Conservation (phyloP, 441 rosid species). For the Corymbia citriodora region DNA sequence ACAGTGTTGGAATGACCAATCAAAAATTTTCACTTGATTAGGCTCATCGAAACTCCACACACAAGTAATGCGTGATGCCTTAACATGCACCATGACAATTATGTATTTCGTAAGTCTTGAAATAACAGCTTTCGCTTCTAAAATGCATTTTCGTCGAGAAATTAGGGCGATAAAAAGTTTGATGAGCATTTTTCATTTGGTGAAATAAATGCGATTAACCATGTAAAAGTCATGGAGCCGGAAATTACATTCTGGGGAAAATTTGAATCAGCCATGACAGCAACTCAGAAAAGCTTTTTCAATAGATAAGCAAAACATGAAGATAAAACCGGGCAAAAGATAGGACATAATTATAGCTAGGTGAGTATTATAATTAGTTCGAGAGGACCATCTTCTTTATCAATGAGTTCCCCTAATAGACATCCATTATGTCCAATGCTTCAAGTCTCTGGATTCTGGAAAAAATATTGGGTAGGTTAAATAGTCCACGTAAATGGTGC, state of each 20-base stretch:
- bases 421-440: not conserved
- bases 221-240: fast-evolving
- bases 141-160: fast-evolving
- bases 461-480: no score
- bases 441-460: not conserved
- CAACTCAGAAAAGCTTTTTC: not conserved
- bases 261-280: not conserved
- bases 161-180: not conserved
- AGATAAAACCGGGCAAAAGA: not conserved
- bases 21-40: not conserved
- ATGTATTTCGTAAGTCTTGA: not conserved
- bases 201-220: not conserved
- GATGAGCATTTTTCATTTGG: not conserved
- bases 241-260: not conserved
- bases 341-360: not conserved
- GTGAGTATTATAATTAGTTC: not conserved
- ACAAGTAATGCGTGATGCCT: fast-evolving
- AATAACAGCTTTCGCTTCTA: not conserved
- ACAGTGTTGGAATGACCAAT: not conserved
- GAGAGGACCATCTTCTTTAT: not conserved
- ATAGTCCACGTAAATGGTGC: no score
- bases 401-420: not conserved
- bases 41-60: not conserved
- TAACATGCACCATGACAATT: fast-evolving
- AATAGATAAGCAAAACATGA: not conserved